Base-by-base conservation (phyloP, 495 filamentous ascomycete species). In the Penicillium manginii region DNA sequence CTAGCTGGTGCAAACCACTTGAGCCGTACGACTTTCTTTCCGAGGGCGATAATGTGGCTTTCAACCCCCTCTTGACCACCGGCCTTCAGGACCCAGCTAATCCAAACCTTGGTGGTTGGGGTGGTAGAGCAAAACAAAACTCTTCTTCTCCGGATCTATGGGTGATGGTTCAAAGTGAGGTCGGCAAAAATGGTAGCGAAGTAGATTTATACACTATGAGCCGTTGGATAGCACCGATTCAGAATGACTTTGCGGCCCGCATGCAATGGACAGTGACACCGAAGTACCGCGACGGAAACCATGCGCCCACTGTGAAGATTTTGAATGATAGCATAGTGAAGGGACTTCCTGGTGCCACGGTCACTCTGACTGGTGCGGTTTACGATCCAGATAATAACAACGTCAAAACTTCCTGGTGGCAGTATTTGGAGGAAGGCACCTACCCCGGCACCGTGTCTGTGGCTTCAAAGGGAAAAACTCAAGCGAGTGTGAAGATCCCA, bases 211-310 rank as follows among this genome's bases (percentile, higher is more conserved):
- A 62, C 49, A 49, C 59, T 14, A 54, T 39, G 12, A 19, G 54
- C 35, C 62, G 77, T 18, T 80, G 77, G 77, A 48, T 73, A 5
- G 60, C 69, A 15, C 73, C 75, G 6, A 72, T 70, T 54, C 75
- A 80, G 57, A 73, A 74, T 48, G 77, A 80, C 56, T 76, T 80
- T 54, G 75, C 75, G 0, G 76, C 76, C 14, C 61, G 77, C 2
- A 76, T 80, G 21, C 64, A 74, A 54, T 80, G 76, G 77, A 75
- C 69, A 5, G 26, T 78, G 15, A 58, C 57, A 9, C 23, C 50
- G 2, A 52, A 67, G n/a, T 63, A 68, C 32, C 19, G 17, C 8
- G 42, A 60, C 7, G 68, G 59, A n/a, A 77, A 74, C 49, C 76
- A 80, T 45, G 40, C 59, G 14, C 54, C 59, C 18, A 39, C 45